Conservation (phyloP, 495 filamentous ascomycete species). For the Neurospora sp. region DNA sequence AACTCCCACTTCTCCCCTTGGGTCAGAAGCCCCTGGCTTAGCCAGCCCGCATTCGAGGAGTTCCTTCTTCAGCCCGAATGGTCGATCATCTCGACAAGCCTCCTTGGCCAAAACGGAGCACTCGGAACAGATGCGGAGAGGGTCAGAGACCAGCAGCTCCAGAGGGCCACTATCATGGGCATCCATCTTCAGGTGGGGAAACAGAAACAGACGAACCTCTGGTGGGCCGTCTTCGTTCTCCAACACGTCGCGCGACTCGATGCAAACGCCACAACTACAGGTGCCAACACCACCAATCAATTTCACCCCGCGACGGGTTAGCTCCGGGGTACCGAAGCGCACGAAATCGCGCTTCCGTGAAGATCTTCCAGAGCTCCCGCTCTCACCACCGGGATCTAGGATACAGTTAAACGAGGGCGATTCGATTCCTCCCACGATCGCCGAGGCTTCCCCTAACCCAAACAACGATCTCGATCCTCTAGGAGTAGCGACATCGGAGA, state of each 20-base stretch:
- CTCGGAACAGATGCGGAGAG: conserved; percentile 21
- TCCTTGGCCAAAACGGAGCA: conserved; percentile 26
- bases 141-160: conserved; percentile 33
- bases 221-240: conserved; percentile 57
- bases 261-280: conserved; percentile 25
- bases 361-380: conserved; percentile 74
- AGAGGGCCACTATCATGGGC: conserved; percentile 45
- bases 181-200: conserved; percentile 64
- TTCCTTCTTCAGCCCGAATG: conserved; percentile 25
- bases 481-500: conserved; percentile 7
- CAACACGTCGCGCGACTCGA: conserved; percentile 78
- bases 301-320: conserved; percentile 27
- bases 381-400: conserved; percentile 73
- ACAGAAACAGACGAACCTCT: conserved; percentile 46
- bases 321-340: conserved; percentile 47
- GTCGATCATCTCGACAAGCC: conserved; percentile 18
- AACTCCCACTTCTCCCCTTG: not conserved
- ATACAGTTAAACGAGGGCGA: conserved; percentile 62
- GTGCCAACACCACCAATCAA: conserved; percentile 20
- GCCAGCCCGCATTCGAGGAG: conserved; percentile 14
- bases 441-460: conserved; percentile 12
- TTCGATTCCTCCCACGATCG: conserved; percentile 20
- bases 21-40: conserved; percentile 6
- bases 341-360: conserved; percentile 90
- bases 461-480: conserved; percentile 11